Evolutionary conservation across 345 rosid genomes (phyloP).

Genomic region (Turritis glabra): DNA sequence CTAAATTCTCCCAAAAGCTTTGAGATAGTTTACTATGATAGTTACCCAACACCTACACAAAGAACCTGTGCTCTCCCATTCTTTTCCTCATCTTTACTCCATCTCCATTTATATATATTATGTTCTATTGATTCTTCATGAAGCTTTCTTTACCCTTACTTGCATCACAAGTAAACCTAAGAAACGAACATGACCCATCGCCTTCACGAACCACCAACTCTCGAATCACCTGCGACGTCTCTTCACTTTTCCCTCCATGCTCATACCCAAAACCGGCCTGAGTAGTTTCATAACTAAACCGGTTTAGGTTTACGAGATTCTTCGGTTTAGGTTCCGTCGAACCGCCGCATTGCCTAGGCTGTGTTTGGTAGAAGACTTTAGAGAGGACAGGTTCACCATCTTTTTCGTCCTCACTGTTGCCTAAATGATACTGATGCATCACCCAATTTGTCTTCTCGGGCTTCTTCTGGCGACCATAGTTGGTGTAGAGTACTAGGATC

Average conservation of each 20-base stretch:
- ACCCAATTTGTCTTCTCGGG: conserved; percentile 97
- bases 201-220: conserved; percentile 60
- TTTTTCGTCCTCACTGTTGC: conserved; percentile 76
- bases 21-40: conserved; percentile 34
- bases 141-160: conserved; percentile 61
- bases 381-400: conserved; percentile 84
- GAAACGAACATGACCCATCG: conserved; percentile 59
- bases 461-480: conserved; percentile 79
- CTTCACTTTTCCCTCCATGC: conserved; percentile 32
- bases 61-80: conserved; percentile 36
- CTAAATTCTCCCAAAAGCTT: conserved; percentile 30
- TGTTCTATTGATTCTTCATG: conserved; percentile 37
- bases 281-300: conserved; percentile 25
- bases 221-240: conserved; percentile 54
- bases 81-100: conserved; percentile 42
- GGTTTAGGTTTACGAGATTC: conserved; percentile 27
- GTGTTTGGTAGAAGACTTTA: conserved; percentile 94
- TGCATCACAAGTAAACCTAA: conserved; percentile 60
- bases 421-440: conserved; percentile 96
- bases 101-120: conserved; percentile 22
- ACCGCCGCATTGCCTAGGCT: conserved; percentile 70
- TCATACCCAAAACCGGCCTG: conserved; percentile 29
- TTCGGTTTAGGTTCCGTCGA: conserved; percentile 33
- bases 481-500: conserved; percentile 85
- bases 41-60: conserved; percentile 41